Conservation (phyloP, 345 rosid species). For the Pistacia integerrima region DNA sequence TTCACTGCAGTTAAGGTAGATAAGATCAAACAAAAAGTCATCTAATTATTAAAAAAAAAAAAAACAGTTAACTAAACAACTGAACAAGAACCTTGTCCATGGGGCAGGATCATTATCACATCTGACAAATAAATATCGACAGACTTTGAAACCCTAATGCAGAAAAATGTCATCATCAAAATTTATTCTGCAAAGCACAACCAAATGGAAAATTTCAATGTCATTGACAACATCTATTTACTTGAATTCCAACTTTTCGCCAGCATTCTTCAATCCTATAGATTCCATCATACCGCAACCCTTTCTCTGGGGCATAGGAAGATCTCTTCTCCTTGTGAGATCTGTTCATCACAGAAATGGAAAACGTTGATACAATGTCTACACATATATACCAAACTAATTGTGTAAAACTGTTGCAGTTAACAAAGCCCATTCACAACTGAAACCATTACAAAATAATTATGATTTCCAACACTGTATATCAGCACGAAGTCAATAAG, state of each 20-base stretch:
- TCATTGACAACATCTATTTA: slow-evolving; percentile 15
- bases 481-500: background rate
- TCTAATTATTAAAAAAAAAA: background rate
- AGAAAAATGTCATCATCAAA: slow-evolving; percentile 2
- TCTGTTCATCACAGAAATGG: slow-evolving; percentile 31
- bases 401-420: no score
- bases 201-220: background rate
- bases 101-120: slow-evolving; percentile 67
- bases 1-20: slow-evolving; percentile 33
- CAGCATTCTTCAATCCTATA: slow-evolving; percentile 77
- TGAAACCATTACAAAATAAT: background rate
- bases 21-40: background rate
- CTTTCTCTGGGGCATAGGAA: slow-evolving; percentile 67
- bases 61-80: background rate
- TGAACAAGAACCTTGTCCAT: slow-evolving; percentile 50
- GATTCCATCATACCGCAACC: slow-evolving; percentile 70
- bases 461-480: background rate
- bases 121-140: slow-evolving; percentile 58
- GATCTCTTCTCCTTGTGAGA: slow-evolving; percentile 63
- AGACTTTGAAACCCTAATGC: slow-evolving; percentile 50
- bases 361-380: background rate
- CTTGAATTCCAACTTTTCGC: slow-evolving; percentile 62
- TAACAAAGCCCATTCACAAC: background rate
- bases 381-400: background rate
- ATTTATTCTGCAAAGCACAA: background rate